Base-by-base conservation (phyloP, 2,329 filamentous ascomycete species). In the Monilinia laxa region DNA sequence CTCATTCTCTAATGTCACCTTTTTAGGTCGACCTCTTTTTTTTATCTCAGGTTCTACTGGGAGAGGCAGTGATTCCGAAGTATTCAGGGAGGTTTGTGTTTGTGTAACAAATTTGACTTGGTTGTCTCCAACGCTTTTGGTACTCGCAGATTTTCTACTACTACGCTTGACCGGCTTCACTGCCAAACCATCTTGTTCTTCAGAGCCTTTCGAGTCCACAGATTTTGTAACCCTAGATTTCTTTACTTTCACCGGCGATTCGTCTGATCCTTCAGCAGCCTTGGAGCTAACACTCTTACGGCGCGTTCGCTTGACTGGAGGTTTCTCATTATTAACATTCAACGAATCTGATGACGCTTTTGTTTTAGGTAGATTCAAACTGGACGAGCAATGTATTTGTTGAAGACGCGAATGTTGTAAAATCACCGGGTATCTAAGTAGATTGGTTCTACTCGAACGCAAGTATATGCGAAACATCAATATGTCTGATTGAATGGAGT, bases 401-500 rank as follows among this genome's bases (percentile, higher is more conserved):
- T 28, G 53, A 49, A 47, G 49, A 6, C 28, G 45, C 11, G 23
- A 45, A 47, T 38, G 62, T 25, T 58, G 35, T 47, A 51, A 42
- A 25, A 28, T 42, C 12, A 47, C 35, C 31, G 42, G 42, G 51
- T 18, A 49, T 55, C 42, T 42, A 47, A 62, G 59, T 51, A 68
- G 67, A 47, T 65, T 59, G 52, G 66, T 56, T 70, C 68, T 70
- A 59, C 58, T 66, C 28, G 68, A 35, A 40, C 40, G 31, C 35
- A 31, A 52, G 12, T 51, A 45, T 42, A 69, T n/a, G 59, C 72
- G 71, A 59, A 73, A 73, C 72, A 73, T 73, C 51, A 72, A 72
- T 59, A 18, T 18, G 7, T 60, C 35, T 28, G 49, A 28, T 25
- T n/a, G 3, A n/a, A 1, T 60, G 9, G 28, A 20, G 7, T 6